Base-by-base conservation (phyloP, 305 asterid genomes). In the Ilex paraguariensis region DNA sequence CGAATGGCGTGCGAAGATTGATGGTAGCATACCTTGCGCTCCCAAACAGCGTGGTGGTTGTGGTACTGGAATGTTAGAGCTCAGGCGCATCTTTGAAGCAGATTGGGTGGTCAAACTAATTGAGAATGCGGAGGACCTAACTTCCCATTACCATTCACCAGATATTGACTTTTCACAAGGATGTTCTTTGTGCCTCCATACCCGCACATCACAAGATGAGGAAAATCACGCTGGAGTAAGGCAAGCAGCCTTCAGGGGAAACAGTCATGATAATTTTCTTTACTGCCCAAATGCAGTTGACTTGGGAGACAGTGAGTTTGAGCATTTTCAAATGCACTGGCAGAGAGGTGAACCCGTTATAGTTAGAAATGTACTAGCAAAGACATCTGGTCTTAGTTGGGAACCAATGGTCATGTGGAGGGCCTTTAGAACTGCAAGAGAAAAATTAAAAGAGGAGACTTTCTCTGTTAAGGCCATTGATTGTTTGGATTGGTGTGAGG, bases 401-500 rank as follows among this genome's bases (percentile, higher is more conserved):
- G 97, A 87, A 75, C 96, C 96, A 17, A 79, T 73, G 82, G 96
- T 89, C 72, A 84, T 89, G 95, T 72, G 88, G 82, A 81, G 93
- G 73, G 97, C 97, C 68, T 84, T 89, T 72, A 84, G 82, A 68
- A 74, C 42, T 45, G 93, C 88, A 13, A 81, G 79, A 59, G 81
- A 69, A 73, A 82, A 79, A 62, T 51, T 84, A 61, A 76, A 78
- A 30, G 83, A 80, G 31, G 88, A 82, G 44, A 57, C 70, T 54
- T 77, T 57, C 68, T 67, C 62, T 44, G 95, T 89, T 63, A 84
- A 84, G 68, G 90, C 97, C 61, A 80, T 89, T 61, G 91, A 89
- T 77, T 89, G 96, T 84, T 77, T 82, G 78, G 93, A 89, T 69
- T 84, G 89, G 95, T 82, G 88, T 33, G 86, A 89, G 96, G 96